These are phyloP conservation scores for Vicia sativa DNA, from an alignment of 306 rosid genomes.

Conservation along the genomic window DNA sequence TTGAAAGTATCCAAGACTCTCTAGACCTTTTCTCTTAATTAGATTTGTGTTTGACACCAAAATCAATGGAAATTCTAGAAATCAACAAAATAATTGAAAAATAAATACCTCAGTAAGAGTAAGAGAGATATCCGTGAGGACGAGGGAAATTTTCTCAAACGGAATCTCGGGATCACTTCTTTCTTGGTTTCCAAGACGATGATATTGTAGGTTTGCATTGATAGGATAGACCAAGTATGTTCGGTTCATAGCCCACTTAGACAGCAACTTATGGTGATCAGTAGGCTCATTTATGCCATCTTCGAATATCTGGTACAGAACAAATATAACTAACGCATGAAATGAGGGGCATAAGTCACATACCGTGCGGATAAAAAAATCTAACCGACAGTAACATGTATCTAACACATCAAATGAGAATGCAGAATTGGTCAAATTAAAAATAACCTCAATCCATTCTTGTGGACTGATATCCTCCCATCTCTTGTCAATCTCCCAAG, in stretches of 20 bases:
- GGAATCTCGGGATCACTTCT: constrained; percentile 81
- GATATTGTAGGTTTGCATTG: constrained; percentile 82
- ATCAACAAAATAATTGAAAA: constrained; percentile 22
- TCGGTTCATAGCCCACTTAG: constrained; percentile 83
- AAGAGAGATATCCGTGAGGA: constrained; percentile 78
- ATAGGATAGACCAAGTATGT: constrained; percentile 86
- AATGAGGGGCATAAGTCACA: constrained; percentile 22
- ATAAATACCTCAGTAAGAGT: constrained; percentile 79
- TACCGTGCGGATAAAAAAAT: constrained; percentile 1
- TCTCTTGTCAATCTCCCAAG: constrained; percentile 81
- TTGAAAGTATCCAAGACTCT: constrained; percentile 14
- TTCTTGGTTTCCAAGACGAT: constrained; percentile 96
- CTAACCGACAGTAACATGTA: constrained; percentile 7
- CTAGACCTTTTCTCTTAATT: constrained; percentile 7
- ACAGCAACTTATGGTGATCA: constrained; percentile 47
- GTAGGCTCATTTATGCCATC: constrained; percentile 82
- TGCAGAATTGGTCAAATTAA: constrained; percentile 13
- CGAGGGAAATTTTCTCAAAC: constrained; percentile 83
- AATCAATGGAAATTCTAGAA: constrained; percentile 28
- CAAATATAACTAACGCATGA: constrained; percentile 32
- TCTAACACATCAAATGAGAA: constrained; percentile 26
- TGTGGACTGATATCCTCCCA: constrained; percentile 89
- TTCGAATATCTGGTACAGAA: constrained; percentile 77
- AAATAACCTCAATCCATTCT: constrained; percentile 93
- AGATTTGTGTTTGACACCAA: constrained; percentile 21